phyloP scores from a whole-genome alignment of 2,329 filamentous ascomycete species.

The Mariannaea sp. region DNA sequence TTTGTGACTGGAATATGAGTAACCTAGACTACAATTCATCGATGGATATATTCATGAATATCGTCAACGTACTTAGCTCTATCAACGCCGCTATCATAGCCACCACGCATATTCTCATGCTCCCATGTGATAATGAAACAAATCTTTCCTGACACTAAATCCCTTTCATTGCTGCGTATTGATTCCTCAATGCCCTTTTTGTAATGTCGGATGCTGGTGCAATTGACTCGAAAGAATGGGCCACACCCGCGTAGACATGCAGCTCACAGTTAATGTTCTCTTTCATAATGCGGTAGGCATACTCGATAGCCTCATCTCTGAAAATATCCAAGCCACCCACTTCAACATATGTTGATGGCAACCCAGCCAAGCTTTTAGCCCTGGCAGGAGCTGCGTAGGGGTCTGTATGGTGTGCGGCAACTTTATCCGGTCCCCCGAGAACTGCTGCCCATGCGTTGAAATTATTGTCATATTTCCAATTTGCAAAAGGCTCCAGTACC shows the following conservation, averaged over 20 bases:
- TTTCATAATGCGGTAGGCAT: background rate
- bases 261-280: background rate
- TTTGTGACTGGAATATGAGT: too few relatives aligned
- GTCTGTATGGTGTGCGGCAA: background rate
- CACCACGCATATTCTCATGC: too few relatives aligned
- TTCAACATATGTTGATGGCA: background rate
- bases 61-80: too few relatives aligned
- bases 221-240: background rate
- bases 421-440: background rate
- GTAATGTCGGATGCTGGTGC: background rate
- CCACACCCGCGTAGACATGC: background rate
- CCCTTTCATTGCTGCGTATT: background rate
- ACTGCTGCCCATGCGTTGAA: background rate
- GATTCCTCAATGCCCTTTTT: background rate
- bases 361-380: background rate
- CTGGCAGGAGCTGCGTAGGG: background rate
- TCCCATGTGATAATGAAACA: too few relatives aligned
- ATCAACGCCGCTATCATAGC: too few relatives aligned
- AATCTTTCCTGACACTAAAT: too few relatives aligned
- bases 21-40: too few relatives aligned
- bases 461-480: background rate
- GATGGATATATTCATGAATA: too few relatives aligned
- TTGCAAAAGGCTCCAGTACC: background rate
- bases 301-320: background rate
- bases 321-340: constrained; percentile 5